Evolutionary conservation across 1,284 basidiomycete genomes (phyloP), one percentile per base, ranked within the genome.

Genomic region (Papiliotrema fonsecae): DNA sequence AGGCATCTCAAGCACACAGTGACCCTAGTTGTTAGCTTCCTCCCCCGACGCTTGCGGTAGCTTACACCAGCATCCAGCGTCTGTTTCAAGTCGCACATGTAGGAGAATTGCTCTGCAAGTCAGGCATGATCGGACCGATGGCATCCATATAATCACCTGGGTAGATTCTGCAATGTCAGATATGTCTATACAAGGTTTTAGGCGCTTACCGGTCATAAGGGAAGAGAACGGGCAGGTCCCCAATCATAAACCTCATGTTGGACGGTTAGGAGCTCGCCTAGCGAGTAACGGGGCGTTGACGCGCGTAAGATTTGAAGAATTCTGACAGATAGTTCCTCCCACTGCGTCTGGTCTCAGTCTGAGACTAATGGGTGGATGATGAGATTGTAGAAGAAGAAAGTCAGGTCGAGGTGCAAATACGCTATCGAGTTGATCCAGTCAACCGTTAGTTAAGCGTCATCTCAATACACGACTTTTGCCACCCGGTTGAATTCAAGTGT

Each of bases 1-100:
- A 55, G 96, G 96, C 96, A 98, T 98, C 77, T 99, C 96, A 27
- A 99, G 81, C 18, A 98, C 91, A 72, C 96, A 97, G 63, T 99
- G 96, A 43, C 96, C 96, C 90, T 96, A 69, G 41, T 50, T 14
- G 26, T 44, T 6, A 44, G 47, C 36, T 46, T 24, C 6, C 24
- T 37, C 13, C n/a, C 2, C 42, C 3, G 3, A 40, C 26, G 16
- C 7, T 18, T n/a, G 44, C 6, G 5, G 25, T 5, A 18, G 55
- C 75, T 51, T 43, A 76, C 76, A 52, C 87, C 84, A 28, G 92
- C 92, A 75, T 98, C 96, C 21, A 98, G 81, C 5, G 94, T 94
- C 62, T 90, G 80, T 73, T 98, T 98, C 60, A 98, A 80, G 75
- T 98, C 94, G 73, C 90, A 92, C 92, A 98, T 97, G 70, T 98